A percentile compares a stretch with the other conserved stretches of the same genome.
These are phyloP conservation scores for Xanthoparmelia taractica DNA, from an alignment of 495 filamentous ascomycete genomes.

Conservation along the genomic window DNA sequence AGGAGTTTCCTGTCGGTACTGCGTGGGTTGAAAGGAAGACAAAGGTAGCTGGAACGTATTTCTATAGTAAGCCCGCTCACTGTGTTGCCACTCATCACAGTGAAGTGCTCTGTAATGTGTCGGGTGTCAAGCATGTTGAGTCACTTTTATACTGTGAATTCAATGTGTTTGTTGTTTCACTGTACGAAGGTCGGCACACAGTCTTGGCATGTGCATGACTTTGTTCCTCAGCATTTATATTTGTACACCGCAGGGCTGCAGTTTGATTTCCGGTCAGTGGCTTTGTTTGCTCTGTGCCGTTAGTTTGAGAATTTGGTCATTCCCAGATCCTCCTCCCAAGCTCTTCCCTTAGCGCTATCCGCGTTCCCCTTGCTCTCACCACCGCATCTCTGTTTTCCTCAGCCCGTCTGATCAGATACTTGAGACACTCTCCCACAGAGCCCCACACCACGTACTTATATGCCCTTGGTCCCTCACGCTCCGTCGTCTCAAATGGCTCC, in stretches of 20 bases:
- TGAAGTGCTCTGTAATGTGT: background rate
- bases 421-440: constrained; percentile 84
- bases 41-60: background rate
- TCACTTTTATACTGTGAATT: no score
- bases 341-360: constrained; percentile 66
- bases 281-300: background rate
- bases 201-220: no score
- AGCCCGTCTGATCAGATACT: constrained; percentile 76
- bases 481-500: constrained; percentile 5
- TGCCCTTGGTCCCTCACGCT: constrained; percentile 48
- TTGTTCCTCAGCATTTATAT: background rate
- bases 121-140: background rate
- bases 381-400: constrained; percentile 91
- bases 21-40: background rate
- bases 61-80: background rate
- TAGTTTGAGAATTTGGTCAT: background rate
- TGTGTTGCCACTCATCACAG: background rate
- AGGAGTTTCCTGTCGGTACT: background rate
- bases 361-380: constrained; percentile 63
- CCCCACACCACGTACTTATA: constrained; percentile 95
- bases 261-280: background rate
- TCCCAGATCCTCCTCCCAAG: constrained; percentile 30
- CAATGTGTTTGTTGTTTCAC: background rate
- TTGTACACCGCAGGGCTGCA: background rate
- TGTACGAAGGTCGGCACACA: no score